Conservation (phyloP, 2,329 filamentous ascomycete genomes). For the Phaeophleospora eucalypticola region DNA sequence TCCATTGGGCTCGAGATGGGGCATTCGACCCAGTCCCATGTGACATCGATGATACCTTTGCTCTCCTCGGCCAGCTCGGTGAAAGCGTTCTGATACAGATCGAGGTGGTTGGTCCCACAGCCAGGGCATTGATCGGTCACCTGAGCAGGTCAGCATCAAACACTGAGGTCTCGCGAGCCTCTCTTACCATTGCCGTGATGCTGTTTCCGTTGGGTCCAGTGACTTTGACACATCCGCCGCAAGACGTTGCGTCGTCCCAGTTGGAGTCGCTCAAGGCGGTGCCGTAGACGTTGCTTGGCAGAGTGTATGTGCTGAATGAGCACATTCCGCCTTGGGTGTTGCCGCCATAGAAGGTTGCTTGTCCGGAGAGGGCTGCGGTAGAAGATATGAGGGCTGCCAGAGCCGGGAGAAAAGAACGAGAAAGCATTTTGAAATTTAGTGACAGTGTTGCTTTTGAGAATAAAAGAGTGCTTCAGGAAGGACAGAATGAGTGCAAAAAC, state of each 20-base stretch:
- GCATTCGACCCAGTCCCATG: constrained; percentile 50
- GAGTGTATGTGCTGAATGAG: constrained; percentile 59
- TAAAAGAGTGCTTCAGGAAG: background rate
- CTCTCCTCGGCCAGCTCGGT: constrained; percentile 41
- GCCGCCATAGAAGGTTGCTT: constrained; percentile 27
- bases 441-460: background rate
- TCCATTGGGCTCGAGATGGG: constrained; percentile 48
- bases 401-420: constrained; percentile 10
- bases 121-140: constrained; percentile 56
- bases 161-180: background rate
- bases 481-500: background rate
- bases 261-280: constrained; percentile 57
- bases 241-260: constrained; percentile 55
- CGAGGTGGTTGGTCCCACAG: constrained; percentile 52
- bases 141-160: constrained; percentile 29
- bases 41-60: constrained; percentile 48
- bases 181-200: constrained; percentile 60
- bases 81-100: constrained; percentile 54
- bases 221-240: constrained; percentile 60
- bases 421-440: constrained; percentile 10
- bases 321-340: constrained; percentile 54
- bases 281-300: constrained; percentile 57
- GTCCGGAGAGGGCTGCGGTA: constrained; percentile 17
- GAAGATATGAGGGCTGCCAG: constrained; percentile 15
- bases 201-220: constrained; percentile 50